These are phyloP conservation scores for Alternaria gansuensis DNA, from an alignment of 2,329 filamentous ascomycete genomes.

Conservation along the genomic window DNA sequence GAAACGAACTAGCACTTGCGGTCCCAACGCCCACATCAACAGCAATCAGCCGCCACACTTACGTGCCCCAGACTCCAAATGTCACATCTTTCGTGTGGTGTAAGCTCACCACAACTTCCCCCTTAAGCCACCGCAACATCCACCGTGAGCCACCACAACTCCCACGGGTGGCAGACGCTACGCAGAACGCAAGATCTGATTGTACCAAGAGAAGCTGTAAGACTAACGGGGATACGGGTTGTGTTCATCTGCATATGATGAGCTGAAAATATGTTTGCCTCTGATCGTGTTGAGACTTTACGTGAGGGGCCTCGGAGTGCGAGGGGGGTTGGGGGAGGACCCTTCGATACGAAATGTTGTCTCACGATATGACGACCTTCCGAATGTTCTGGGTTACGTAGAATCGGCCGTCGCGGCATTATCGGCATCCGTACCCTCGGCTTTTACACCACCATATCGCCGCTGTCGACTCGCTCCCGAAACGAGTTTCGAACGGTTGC, in stretches of 20 bases:
- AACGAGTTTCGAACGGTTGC: not conserved
- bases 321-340: not conserved
- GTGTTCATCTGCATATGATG: not conserved
- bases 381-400: not conserved
- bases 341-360: not conserved
- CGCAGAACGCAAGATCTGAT: not conserved
- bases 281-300: not conserved
- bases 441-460: not conserved
- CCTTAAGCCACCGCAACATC: not conserved
- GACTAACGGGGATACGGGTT: not conserved
- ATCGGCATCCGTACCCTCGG: slow-evolving; percentile 1
- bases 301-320: not conserved
- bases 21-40: slow-evolving; percentile 1
- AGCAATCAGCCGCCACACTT: slow-evolving; percentile 2
- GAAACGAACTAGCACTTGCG: slow-evolving; percentile 8
- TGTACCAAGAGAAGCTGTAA: not conserved
- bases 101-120: not conserved
- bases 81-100: not conserved
- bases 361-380: not conserved
- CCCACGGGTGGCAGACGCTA: not conserved
- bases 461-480: slow-evolving; percentile 1
- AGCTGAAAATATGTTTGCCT: not conserved
- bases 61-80: not conserved
- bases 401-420: not conserved
- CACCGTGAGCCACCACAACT: slow-evolving; percentile 2